These are phyloP conservation scores for Gossypium herbaceum DNA, from an alignment of 345 rosid species.

Conservation along the genomic window DNA sequence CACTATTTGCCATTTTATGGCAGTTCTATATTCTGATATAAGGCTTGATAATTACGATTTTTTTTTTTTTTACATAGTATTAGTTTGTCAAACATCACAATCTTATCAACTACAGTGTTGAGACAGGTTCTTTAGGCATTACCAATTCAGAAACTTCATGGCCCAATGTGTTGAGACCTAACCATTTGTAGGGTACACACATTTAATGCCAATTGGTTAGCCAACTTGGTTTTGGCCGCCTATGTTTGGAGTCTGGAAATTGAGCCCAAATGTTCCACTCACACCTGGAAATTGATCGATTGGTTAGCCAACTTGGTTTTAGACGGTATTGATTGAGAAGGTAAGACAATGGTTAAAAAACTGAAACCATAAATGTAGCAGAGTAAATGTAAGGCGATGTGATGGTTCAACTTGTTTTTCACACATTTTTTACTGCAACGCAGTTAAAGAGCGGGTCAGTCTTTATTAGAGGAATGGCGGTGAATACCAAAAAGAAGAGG, in stretches of 20 bases:
- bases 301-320: neutral
- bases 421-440: neutral
- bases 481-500: neutral
- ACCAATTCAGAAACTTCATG: neutral
- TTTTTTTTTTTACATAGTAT: neutral
- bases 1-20: slow-evolving; percentile 16
- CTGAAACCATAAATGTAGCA: neutral
- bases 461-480: neutral
- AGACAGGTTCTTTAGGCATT: neutral
- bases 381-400: slow-evolving; percentile 1
- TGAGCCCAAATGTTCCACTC: slow-evolving; percentile 13
- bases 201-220: slow-evolving; percentile 3
- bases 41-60: neutral
- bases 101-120: neutral
- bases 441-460: neutral
- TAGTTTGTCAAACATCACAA: neutral
- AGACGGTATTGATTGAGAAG: neutral
- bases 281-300: neutral
- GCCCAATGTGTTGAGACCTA: neutral
- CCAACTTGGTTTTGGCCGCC: slow-evolving; percentile 14
- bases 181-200: slow-evolving; percentile 10
- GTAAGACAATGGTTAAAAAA: neutral
- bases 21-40: neutral
- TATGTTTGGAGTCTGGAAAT: neutral
- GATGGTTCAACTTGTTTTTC: neutral